Evolutionary conservation across 148 eudicot genomes (phyloP), one percentile per base, ranked within the genome.

Genomic region (Heliosperma pusillum): DNA sequence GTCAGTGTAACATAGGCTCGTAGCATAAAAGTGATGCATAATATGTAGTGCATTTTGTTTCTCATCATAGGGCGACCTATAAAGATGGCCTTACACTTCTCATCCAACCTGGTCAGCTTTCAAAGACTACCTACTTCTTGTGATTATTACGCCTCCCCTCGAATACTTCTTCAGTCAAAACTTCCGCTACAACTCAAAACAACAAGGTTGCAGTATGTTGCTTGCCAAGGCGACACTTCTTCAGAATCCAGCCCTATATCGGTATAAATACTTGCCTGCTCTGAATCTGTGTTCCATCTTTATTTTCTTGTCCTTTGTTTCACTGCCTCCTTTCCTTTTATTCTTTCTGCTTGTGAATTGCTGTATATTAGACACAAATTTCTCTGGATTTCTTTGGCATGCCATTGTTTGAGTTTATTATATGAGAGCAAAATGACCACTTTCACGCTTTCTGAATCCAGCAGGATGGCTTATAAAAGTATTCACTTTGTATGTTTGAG

Each of bases 181-280:
- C 55, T 75, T 36, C 81, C 60, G 22, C 7, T 77, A 44, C 79
- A 81, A 66, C 56, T 80, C 26, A 74, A 25, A 47, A 12, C 73
- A 7, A 45, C 62, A 33, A 82, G 80, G 69, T 47, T 82, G 9
- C 74, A n/a, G 26, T 26, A 70, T 52, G 65, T 82, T 64, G 64
- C 85, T 40, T 82, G 82, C 65, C 80, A 72, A 72, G 13, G 27
- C 17, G 62, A 76, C 53, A 67, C 70, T 56, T 22, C 68, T 4
- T 74, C 79, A 8, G 76, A 65, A 66, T 75, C 82, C 40, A 25
- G 74, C 62, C 72, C 82, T 47, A 15, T 29, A 42, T 24, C 77
- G 79, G 85, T 82, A 79, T 56, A 50, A 63, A 66, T 60, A 25
- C 55, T 24, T 55, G 10, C 2, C 42, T 56, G n/a, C 60, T 64